Evolutionary conservation across 257 asterid species (phyloP), one percentile per base, ranked within the genome.

Genomic region (Jaltomata sinuosa): DNA sequence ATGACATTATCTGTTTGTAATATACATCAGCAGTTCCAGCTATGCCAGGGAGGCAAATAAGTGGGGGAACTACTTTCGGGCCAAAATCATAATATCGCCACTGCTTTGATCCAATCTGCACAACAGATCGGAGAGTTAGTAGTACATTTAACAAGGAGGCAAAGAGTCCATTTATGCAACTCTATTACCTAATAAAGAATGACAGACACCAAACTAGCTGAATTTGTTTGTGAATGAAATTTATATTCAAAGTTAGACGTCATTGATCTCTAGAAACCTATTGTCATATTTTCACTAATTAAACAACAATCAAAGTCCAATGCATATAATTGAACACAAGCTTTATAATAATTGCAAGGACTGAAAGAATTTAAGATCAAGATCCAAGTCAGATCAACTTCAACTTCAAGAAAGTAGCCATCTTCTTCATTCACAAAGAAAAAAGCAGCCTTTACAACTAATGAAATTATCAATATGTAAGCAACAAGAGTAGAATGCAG

Each of bases 21-120:
- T 93, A 92, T 27, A 97, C 99, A 87, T 97, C 99, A 10, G 99
- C 97, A 53, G 97, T 95, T 89, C 98, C 98, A 88, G 97, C 93
- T 80, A 91, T 93, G 85, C 99, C 97, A 86, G 99, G 99, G 85
- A 97, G 93, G 85, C 99, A 97, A 57, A 97, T 94, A 79, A 97
- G 91, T 42, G 99, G 99, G 76, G 99, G 96, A 87, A 94, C 97
- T 62, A 85, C 91, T 92, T 93, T 97, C 1, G 99, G 98, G 79
- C 99, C 99, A 90, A 95, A 97, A 89, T 97, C 99, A 87, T 97
- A 97, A 88, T 97, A 97, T 84, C 97, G 90, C 99, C 99, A 97
- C 85, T 95, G 98, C 92, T 92, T 97, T 85, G 97, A 90, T 79
- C 97, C 97, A 87, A 97, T 93, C 99, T 97, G 67, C 86, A 87